phyloP scores from a whole-genome alignment of 2,329 filamentous ascomycete species.

The Sordariomycetes sp. region DNA sequence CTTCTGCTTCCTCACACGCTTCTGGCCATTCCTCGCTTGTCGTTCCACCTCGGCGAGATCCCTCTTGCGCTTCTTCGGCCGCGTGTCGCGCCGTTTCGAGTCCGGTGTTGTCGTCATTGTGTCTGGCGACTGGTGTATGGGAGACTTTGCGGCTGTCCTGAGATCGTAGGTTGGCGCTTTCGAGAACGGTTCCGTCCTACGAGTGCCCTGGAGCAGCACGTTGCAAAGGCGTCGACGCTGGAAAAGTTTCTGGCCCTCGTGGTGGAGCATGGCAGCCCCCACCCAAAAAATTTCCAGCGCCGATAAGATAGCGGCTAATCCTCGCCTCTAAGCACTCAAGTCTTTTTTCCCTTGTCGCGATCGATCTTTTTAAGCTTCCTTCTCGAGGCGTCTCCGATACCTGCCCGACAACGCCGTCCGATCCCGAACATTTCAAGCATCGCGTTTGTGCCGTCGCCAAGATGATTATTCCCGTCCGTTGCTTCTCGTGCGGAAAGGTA shows the following conservation, averaged over 20 bases:
- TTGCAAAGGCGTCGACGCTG: neutral
- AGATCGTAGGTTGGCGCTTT: neutral
- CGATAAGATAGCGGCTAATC: conserved; percentile 30
- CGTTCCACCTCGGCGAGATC: conserved; percentile 27
- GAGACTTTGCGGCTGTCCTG: neutral
- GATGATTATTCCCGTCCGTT: conserved; percentile 98
- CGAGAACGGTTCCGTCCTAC: neutral
- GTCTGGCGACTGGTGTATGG: neutral
- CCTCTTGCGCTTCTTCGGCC: conserved; percentile 35
- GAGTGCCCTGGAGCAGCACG: neutral
- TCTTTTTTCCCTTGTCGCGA: conserved; percentile 6
- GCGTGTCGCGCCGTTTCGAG: conserved; percentile 21
- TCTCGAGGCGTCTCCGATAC: neutral
- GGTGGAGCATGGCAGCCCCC: conserved; percentile 11
- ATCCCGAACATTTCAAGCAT: neutral
- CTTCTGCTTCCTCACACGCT: conserved; percentile 19
- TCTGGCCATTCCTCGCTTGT: conserved; percentile 26
- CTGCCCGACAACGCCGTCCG: neutral
- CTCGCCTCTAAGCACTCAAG: conserved; percentile 7
- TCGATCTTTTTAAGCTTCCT: neutral
- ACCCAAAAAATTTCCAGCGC: conserved; percentile 24
- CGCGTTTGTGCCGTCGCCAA: conserved; percentile 21
- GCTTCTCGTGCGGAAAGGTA: conserved; percentile 99
- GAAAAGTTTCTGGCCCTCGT: conserved; percentile 2
- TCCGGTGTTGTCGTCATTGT: conserved; percentile 23